Evolutionary conservation across 768 basidiomycete genomes (phyloP), one percentile per base, ranked within the genome.

Genomic region (Tricholoma bakamatsutake): DNA sequence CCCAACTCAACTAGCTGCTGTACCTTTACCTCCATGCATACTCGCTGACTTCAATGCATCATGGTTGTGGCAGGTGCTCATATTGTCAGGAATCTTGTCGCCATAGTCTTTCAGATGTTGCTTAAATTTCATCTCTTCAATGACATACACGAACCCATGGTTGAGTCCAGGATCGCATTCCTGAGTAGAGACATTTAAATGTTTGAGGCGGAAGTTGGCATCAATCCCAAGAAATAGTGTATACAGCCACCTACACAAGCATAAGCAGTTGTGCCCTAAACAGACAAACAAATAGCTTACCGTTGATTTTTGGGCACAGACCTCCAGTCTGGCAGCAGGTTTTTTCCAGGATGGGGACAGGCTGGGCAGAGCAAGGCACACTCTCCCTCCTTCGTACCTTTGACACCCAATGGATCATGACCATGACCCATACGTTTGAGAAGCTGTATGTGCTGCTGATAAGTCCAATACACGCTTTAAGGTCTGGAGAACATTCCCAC

Each of bases 361-460:
- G 63, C 63, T 7, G 64, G 65, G 46, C 69, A 71, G 21, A 59
- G n/a, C 4, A 70, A 51, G 1, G 66, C 68, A 18, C 61, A 59
- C 39, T 66, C 61, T 0, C 66, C 64, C 1, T 21, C 24, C 39
- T 57, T 30, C 3, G 62, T 67, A 4, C 21, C 54, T 1, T 17
- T 31, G 5, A 63, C 49, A 12, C 67, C 66, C 3, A 4, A 24
- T 4, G 56, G 35, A 13, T 60, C 62, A 49, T 66, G 59, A 8
- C 55, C 63, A 5, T 60, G 27, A 10, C 61, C 66, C 2, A 55
- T 61, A 10, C 61, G 58, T 46, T 66, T 67, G 17, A 63, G 50
- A 56, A 60, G 58, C 53, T 33, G 51, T 12, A 67, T 8, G 42
- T 63, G 53, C 4, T 57, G 45, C 61, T n/a, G n/a, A n/a, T n/a